Base-by-base conservation (phyloP, 2,329 filamentous ascomycete species). In the Alternaria triticimaculans region DNA sequence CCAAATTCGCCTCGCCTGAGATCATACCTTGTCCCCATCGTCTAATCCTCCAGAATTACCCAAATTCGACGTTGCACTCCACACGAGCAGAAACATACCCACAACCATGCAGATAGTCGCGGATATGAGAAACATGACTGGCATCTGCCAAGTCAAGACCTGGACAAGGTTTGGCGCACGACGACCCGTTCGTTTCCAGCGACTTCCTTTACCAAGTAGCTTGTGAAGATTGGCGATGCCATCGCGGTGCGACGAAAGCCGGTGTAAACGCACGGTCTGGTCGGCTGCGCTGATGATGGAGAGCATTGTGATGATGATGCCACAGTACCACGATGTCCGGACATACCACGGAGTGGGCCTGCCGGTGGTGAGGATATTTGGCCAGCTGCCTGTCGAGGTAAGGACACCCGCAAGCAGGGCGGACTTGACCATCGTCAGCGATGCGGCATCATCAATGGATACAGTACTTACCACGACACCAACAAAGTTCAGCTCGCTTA, bases 271-370 rank as follows among this genome's bases (percentile, higher is more conserved):
- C 6, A 83, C 78, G 3, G 78, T 80, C 61, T 83, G 81, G 59
- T 81, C 77, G 3, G 80, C 77, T 4, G 82, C 79, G 1, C 81
- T 79, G 14, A 86, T 76, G 10, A 86, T 80, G n/a, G 82, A 81
- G 57, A 85, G 84, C 4, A 87, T 76, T 1, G 84, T 79, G 25
- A 87, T 82, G 11, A 87, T 75, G 43, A 82, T 81, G 7, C 81
- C 81, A 53, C 76, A 77, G 67, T 78, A 83, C 80, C 80, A 82
- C 26, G 76, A 76, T 20, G 80, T 78, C 7, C 80, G 76, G 6
- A 82, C 76, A 6, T 72, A 65, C 81, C 81, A 83, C 0, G 81
- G 81, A 23, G 78, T 75, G 33, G 68, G 41, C n/a, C 68, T 53
- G 6, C 74, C 80, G 44, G 78, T 79, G 11, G 72, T 70, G 6